These are phyloP conservation scores for Hapsidospora chrysogenum DNA, from an alignment of 495 filamentous ascomycete genomes.

Conservation along the genomic window DNA sequence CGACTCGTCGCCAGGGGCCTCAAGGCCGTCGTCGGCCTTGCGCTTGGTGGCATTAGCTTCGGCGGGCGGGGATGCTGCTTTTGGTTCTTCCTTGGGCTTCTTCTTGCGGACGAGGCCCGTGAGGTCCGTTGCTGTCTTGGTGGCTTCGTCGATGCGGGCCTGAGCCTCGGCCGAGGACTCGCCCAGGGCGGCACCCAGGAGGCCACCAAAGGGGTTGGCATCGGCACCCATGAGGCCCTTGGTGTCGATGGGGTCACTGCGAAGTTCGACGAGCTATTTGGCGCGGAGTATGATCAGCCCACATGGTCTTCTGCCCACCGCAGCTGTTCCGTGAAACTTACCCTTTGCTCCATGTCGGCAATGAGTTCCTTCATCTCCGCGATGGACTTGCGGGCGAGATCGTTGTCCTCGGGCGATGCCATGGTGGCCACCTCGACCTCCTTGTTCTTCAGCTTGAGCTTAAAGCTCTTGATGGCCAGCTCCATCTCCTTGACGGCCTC, in stretches of 20 bases:
- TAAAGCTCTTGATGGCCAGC: constrained; percentile 64
- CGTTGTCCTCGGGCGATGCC: constrained; percentile 36
- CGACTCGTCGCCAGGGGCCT: constrained; percentile 6
- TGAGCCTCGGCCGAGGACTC: constrained; percentile 43
- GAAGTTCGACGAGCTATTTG: constrained; percentile 55
- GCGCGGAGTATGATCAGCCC: background rate
- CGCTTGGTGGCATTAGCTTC: constrained; percentile 19
- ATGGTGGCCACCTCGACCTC: constrained; percentile 41
- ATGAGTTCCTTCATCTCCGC: constrained; percentile 75
- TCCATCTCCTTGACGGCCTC: constrained; percentile 69
- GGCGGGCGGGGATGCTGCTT: constrained; percentile 8
- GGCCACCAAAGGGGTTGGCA: constrained; percentile 36
- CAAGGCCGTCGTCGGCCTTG: constrained; percentile 28
- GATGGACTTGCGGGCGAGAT: constrained; percentile 47
- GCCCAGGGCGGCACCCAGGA: constrained; percentile 59
- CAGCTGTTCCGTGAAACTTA: no score
- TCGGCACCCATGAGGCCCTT: constrained; percentile 27
- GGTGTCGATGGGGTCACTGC: constrained; percentile 49
- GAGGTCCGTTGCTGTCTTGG: constrained; percentile 71
- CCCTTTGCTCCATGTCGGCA: constrained; percentile 70
- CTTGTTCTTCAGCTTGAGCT: constrained; percentile 56
- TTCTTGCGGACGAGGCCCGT: constrained; percentile 73
- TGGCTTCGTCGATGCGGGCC: constrained; percentile 57
- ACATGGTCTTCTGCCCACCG: no score
- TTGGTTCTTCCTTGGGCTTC: constrained; percentile 21